Evolutionary conservation across 805 yeast species (phyloP).

Genomic region (Candida alai): DNA sequence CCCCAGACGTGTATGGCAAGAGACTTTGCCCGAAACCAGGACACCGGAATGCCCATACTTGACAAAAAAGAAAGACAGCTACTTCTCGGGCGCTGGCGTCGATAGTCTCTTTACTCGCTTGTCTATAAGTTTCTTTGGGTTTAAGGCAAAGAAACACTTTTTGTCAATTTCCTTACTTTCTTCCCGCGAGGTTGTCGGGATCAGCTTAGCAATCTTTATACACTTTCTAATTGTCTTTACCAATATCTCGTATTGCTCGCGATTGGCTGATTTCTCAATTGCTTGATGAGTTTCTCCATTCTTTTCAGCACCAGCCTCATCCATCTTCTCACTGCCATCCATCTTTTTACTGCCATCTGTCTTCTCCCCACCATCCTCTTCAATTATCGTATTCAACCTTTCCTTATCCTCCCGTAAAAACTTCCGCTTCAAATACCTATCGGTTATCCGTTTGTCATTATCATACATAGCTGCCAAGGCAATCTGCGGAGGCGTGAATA

Average conservation of each 20-base stretch:
- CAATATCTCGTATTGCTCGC: slow-evolving; percentile 41
- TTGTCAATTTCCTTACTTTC: slow-evolving; percentile 61
- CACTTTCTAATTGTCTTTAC: slow-evolving; percentile 48
- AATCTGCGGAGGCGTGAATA: slow-evolving; percentile 91
- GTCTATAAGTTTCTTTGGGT: slow-evolving; percentile 53
- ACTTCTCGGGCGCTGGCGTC: neutral
- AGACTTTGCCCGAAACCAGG: too few relatives aligned
- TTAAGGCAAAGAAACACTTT: slow-evolving; percentile 58
- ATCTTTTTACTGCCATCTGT: slow-evolving; percentile 6
- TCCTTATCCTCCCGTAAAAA: slow-evolving; percentile 33
- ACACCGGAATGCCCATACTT: too few relatives aligned
- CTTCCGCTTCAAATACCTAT: slow-evolving; percentile 63
- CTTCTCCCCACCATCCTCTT: slow-evolving; percentile 9
- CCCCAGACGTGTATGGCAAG: too few relatives aligned
- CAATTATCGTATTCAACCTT: slow-evolving; percentile 10
- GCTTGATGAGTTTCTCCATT: slow-evolving; percentile 4
- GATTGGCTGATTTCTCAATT: slow-evolving; percentile 6
- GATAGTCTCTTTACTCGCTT: slow-evolving; percentile 31
- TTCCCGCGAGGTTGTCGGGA: slow-evolving; percentile 49
- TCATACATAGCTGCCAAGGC: slow-evolving; percentile 82
- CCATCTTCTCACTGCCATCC: slow-evolving; percentile 32
- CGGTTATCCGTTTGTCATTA: slow-evolving; percentile 59
- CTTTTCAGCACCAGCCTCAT: slow-evolving; percentile 6
- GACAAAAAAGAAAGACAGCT: slow-evolving; percentile 2
- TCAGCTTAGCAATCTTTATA: slow-evolving; percentile 39